Percentiles rank a stretch among this genome's conserved stretches.
Conservation (phyloP, 1,284 basidiomycete genomes). For the Vanrija pseudolonga region DNA sequence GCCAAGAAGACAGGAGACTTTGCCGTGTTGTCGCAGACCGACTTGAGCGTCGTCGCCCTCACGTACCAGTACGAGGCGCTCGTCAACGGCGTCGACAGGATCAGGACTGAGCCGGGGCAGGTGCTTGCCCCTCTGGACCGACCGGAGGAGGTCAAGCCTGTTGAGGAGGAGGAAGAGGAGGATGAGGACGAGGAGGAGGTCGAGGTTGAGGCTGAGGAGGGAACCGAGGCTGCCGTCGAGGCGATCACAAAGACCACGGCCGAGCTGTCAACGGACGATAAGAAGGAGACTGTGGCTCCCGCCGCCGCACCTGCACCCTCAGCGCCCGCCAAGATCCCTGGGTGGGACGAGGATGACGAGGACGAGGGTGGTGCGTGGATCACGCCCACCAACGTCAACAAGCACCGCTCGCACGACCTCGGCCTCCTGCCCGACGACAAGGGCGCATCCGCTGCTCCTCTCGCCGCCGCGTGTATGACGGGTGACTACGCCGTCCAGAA, state of each 20-base stretch:
- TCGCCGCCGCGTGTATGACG: constrained; percentile 81
- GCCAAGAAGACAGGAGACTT: constrained; percentile 98
- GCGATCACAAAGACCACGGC: constrained; percentile 4
- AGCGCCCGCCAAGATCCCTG: constrained; percentile 5
- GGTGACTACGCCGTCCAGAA: constrained; percentile 99
- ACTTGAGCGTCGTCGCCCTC: constrained; percentile 86
- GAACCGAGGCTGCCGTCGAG: not conserved
- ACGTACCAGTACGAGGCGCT: constrained; percentile 71
- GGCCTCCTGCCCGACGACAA: constrained; percentile 62
- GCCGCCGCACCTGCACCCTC: not conserved
- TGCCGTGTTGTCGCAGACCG: constrained; percentile 83
- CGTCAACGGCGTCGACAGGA: constrained; percentile 53
- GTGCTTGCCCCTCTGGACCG: constrained; percentile 12
- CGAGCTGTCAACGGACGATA: constrained; percentile 3
- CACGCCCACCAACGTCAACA: constrained; percentile 79
- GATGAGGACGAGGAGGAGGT: constrained; percentile 48
- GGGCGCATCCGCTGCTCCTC: constrained; percentile 15
- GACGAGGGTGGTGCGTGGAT: constrained; percentile 96
- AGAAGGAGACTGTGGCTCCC: not conserved
- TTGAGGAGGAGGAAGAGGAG: constrained; percentile 43
- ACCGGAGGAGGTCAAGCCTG: constrained; percentile 23
- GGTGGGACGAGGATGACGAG: constrained; percentile 53
- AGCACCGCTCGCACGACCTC: constrained; percentile 85
- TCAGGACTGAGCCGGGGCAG: constrained; percentile 54
- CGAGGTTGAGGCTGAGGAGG: constrained; percentile 32